These are phyloP conservation scores for Ogataea paraovalis DNA, from an alignment of 805 yeast genomes.

Conservation along the genomic window DNA sequence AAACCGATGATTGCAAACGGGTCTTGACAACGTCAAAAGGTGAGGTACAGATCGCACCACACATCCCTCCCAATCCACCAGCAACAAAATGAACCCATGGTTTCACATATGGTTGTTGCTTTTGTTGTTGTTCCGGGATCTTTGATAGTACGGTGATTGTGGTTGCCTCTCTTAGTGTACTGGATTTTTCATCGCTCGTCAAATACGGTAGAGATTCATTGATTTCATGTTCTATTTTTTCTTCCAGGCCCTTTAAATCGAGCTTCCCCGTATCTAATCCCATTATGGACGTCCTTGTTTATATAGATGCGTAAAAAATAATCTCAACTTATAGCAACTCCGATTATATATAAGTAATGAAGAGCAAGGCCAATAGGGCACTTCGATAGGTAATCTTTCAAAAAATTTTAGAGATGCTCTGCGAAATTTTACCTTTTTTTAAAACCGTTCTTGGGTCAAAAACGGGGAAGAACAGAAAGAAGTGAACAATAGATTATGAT, in stretches of 20 bases:
- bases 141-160: slow-evolving; percentile 22
- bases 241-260: slow-evolving; percentile 14
- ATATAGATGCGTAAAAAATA: too few relatives aligned
- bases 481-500: too few relatives aligned
- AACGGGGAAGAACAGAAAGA: too few relatives aligned
- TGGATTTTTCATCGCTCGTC: slow-evolving; percentile 69
- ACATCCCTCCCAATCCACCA: slow-evolving; percentile 95
- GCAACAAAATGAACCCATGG: slow-evolving; percentile 86
- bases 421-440: slow-evolving; percentile 1
- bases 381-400: not conserved
- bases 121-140: slow-evolving; percentile 1
- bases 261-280: not conserved
- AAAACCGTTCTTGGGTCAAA: too few relatives aligned
- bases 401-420: not conserved
- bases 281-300: not conserved
- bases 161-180: slow-evolving; percentile 39
- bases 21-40: slow-evolving; percentile 97
- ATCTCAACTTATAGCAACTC: too few relatives aligned
- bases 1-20: slow-evolving; percentile 86
- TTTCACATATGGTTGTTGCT: slow-evolving; percentile 25
- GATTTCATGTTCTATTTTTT: slow-evolving; percentile 41
- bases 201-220: slow-evolving; percentile 55
- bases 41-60: slow-evolving; percentile 90
- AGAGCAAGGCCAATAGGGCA: not conserved
- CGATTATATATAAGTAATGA: not conserved